Evolutionary conservation across 1,284 basidiomycete species (phyloP), one percentile per base, ranked within the genome.

Genomic region (Sanghuangporus baumii): DNA sequence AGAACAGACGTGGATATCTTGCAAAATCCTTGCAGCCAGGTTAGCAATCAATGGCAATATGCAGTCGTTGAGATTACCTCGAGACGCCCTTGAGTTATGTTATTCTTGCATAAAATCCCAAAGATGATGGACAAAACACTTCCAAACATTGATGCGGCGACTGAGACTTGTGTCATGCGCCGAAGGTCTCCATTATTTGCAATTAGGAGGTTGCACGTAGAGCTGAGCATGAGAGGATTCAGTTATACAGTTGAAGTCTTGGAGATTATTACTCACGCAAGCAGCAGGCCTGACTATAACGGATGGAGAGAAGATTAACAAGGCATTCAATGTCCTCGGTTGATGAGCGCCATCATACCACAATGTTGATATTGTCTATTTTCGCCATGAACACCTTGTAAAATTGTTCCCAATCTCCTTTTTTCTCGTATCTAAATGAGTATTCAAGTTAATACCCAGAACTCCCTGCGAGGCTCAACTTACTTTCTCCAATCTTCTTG

Each of bases 281-380:
- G 46, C n/a, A 61, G 50, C 20, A 61, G 37, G 56, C 60, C 60
- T 8, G 60, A 61, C 60, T 61, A 26, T 18, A 54, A n/a, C 8
- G 56, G 3, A 31, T 31, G 11, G 26, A 31, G 26, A 31, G 26
- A 31, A 31, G 26, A 31, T 31, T 31, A 31, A 5, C 26, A 31
- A 31, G 26, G 3, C 3, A 31, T 31, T 31, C 3, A 31, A 31
- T 31, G 26, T 31, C 26, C 26, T 31, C 26, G 26, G 26, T 5
- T 31, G 26, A 16, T 31, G 26, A 31, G 26, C 12, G 38, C 38
- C 20, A 20, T 46, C 60, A 23, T 41, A 62, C 60, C 6, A 62
- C 61, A 6, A 62, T 62, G 9, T 26, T 56, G 43, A 62, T 57
- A 54, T 62, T 62, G 20, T 62, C 61, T 41, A 62, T 62, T 23